A percentile compares a stretch with the other conserved stretches of the same genome.
These are phyloP conservation scores for Citeromyces hawaiiensis DNA, from an alignment of 1,139 yeast species.

Conservation along the genomic window DNA sequence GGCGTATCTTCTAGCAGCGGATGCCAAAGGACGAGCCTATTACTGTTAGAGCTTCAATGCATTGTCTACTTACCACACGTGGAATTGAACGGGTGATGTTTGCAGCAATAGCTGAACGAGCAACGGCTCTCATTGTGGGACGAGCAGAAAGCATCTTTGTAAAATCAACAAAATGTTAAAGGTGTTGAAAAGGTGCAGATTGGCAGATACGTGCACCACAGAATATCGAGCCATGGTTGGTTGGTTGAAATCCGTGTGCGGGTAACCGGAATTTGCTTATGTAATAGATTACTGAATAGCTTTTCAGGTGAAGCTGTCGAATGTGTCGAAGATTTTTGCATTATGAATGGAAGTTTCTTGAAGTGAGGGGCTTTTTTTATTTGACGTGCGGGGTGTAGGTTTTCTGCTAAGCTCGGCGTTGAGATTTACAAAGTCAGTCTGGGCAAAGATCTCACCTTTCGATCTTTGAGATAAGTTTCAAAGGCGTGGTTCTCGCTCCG, in stretches of 20 bases:
- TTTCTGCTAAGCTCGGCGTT: no score
- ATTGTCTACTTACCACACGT: conserved; percentile 47
- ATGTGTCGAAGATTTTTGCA: no score
- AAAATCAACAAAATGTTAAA: neutral
- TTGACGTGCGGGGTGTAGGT: no score
- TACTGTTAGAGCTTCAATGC: conserved; percentile 1
- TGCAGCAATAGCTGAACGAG: conserved; percentile 63
- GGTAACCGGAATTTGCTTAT: neutral
- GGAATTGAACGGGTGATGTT: conserved; percentile 33
- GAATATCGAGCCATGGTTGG: neutral
- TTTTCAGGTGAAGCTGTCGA: no score
- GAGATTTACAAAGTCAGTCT: no score
- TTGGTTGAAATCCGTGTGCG: neutral
- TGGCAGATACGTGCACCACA: conserved; percentile 1
- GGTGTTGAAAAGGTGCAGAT: conserved; percentile 3
- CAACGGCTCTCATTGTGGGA: conserved; percentile 72
- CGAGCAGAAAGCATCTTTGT: conserved; percentile 63
- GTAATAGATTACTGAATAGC: neutral
- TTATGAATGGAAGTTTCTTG: no score
- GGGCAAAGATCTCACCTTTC: no score
- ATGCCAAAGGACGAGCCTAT: conserved; percentile 61
- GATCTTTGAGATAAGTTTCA: no score
- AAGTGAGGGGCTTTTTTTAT: no score
- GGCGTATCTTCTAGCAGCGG: conserved; percentile 72
- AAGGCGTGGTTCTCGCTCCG: no score